Evolutionary conservation across 2,329 filamentous ascomycete species (phyloP).

Genomic region (Neurospora sp.): DNA sequence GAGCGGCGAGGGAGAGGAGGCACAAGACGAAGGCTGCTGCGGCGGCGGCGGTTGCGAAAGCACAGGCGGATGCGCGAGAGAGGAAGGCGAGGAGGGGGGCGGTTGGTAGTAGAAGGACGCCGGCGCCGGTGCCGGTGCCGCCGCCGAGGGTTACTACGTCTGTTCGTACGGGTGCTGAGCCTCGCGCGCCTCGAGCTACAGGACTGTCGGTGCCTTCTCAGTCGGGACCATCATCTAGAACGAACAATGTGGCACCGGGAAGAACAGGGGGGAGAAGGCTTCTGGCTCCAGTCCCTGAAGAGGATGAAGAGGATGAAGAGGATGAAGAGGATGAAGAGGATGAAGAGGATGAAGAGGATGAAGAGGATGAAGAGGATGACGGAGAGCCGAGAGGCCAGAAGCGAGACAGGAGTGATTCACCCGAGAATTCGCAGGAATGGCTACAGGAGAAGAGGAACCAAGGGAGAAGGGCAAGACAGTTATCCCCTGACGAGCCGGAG

Average conservation of each 20-base stretch:
- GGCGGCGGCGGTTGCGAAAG: neutral
- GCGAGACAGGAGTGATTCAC: neutral
- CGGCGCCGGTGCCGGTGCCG: neutral
- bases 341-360: neutral
- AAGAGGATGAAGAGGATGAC: neutral
- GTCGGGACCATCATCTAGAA: neutral
- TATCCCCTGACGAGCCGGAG: neutral
- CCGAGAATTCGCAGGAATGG: neutral
- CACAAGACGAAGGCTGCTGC: neutral
- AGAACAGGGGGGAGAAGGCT: neutral
- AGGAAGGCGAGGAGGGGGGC: neutral
- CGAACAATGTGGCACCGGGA: neutral
- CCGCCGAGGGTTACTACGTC: neutral
- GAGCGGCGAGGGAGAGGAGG: neutral
- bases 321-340: neutral
- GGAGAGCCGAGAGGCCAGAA: neutral
- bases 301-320: neutral
- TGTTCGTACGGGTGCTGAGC: neutral
- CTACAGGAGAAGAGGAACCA: neutral
- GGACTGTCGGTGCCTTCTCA: neutral
- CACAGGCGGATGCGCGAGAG: neutral
- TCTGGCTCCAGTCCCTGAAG: neutral
- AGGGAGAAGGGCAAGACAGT: too few relatives aligned
- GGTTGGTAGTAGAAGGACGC: neutral
- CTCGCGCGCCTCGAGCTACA: neutral